Evolutionary conservation across 345 rosid species (phyloP), one percentile per base, ranked within the genome.

Genomic region (Melastoma malabathricum): DNA sequence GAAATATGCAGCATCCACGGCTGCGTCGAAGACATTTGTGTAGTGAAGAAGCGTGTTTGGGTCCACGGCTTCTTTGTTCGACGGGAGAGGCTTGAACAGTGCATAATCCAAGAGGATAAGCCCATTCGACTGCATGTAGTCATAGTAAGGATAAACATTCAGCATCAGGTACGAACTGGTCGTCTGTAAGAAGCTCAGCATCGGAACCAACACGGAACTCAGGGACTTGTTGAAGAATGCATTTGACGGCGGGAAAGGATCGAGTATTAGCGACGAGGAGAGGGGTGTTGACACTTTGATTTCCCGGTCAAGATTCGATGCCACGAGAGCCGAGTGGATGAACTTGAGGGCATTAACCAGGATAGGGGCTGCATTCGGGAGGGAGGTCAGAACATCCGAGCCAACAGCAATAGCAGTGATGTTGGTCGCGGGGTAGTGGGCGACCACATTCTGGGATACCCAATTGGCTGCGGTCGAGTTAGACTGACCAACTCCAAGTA

Each of bases 231-330:
- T 93, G 65, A 93, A 93, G 83, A 93, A 93, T 34, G 99, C 97
- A 64, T 93, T 97, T 29, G 99, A 93, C 49, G 99, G 99, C 44
- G 99, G 99, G 65, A 93, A 93, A 2, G 99, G 83, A 60, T 93
- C 94, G 8, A 93, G 79, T 63, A 93, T 93, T 31, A 88, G 85
- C 44, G 89, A 72, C 4, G 99, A 88, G 4, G 99, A 72, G 16
- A 80, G 95, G 0, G 99, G 94, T 0, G 92, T 85, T 0, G 99
- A 85, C 48, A 93, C 95, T 75, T 88, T 93, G 45, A 93, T 78
- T 60, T 71, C 86, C 50, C 75, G 58, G 63, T 93, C 92, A 0
- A 93, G 95, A 64, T 93, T 93, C 23, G 97, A 75, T 2, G 95
- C 94, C 43, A 93, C 77, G 1, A 93, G 85, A 39, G 99, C 97